Percentiles rank a stretch among this genome's conserved stretches.
Conservation (phyloP, 2,329 filamentous ascomycete genomes). For the Drechslerella coelobrocha region DNA sequence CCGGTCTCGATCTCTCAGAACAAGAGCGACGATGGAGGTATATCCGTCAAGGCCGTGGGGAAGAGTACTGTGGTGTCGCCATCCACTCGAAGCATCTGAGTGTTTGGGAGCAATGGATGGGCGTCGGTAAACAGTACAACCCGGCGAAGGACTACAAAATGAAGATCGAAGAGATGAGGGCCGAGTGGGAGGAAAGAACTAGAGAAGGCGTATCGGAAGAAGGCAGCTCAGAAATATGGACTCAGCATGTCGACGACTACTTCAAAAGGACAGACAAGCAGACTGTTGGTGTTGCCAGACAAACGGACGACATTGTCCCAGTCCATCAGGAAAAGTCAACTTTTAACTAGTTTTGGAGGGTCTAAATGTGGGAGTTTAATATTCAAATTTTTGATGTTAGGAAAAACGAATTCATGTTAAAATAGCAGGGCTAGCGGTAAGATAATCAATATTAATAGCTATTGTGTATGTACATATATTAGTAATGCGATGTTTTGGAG, state of each 20-base stretch:
- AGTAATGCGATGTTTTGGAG: too few species aligned
- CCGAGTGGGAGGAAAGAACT: slow-evolving; percentile 62
- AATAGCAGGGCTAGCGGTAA: too few species aligned
- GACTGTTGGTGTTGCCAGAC: slow-evolving; percentile 7
- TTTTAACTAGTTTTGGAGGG: not conserved
- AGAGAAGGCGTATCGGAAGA: slow-evolving; percentile 24
- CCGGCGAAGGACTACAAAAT: slow-evolving; percentile 80
- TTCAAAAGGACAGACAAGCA: slow-evolving; percentile 18
- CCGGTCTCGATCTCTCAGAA: slow-evolving; percentile 93
- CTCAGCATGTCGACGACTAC: slow-evolving; percentile 36
- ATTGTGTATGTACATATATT: too few species aligned
- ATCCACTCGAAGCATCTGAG: slow-evolving; percentile 88
- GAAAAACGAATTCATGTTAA: too few species aligned
- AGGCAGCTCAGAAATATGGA: slow-evolving; percentile 23
- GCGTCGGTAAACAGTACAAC: slow-evolving; percentile 81
- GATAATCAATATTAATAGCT: too few species aligned
- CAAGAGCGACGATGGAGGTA: slow-evolving; percentile 93
- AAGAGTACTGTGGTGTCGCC: slow-evolving; percentile 91
- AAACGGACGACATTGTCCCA: slow-evolving; percentile 11
- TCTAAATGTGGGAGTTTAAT: too few species aligned
- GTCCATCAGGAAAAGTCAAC: slow-evolving; percentile 17
- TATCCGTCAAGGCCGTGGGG: slow-evolving; percentile 76
- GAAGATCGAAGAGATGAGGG: slow-evolving; percentile 82
- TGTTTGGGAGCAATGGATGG: slow-evolving; percentile 81
- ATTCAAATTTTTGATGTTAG: too few species aligned